phyloP scores from a whole-genome alignment of 495 filamentous ascomycete species.

The Venustampulla echinocandica region DNA sequence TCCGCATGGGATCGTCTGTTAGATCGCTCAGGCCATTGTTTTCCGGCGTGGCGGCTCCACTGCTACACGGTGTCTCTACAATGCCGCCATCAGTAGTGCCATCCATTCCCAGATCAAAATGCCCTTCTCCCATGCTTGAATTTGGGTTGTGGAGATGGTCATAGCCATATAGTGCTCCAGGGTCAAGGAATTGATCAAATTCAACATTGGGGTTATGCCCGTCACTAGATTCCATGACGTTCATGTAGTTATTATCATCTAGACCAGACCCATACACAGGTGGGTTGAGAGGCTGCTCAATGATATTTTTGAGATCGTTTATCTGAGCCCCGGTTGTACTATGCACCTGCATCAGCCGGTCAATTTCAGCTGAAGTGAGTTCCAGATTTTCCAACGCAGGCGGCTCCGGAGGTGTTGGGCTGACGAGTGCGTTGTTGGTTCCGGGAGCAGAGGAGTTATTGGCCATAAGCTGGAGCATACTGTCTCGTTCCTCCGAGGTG shows the following conservation, averaged over 20 bases:
- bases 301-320: slow-evolving; percentile 55
- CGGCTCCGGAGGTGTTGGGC: slow-evolving; percentile 46
- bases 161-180: slow-evolving; percentile 41
- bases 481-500: slow-evolving; percentile 66
- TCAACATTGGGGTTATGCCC: slow-evolving; percentile 38
- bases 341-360: slow-evolving; percentile 63
- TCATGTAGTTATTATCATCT: slow-evolving; percentile 32
- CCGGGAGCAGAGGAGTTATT: slow-evolving; percentile 14
- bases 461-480: slow-evolving; percentile 75
- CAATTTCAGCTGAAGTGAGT: slow-evolving; percentile 61
- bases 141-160: slow-evolving; percentile 6
- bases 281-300: slow-evolving; percentile 67
- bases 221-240: slow-evolving; percentile 26
- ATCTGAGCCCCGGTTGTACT: slow-evolving; percentile 63
- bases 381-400: slow-evolving; percentile 51
- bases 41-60: slow-evolving; percentile 17
- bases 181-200: slow-evolving; percentile 62
- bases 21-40: background rate
- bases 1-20: background rate
- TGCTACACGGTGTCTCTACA: slow-evolving; percentile 13
- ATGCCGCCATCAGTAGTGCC: slow-evolving; percentile 7
- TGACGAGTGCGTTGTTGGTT: slow-evolving; percentile 37
- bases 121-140: slow-evolving; percentile 11
- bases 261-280: no score
- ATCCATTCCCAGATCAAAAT: slow-evolving; percentile 24